phyloP scores from a whole-genome alignment of 2,329 filamentous ascomycete genomes.

The Fusarium irregulare region DNA sequence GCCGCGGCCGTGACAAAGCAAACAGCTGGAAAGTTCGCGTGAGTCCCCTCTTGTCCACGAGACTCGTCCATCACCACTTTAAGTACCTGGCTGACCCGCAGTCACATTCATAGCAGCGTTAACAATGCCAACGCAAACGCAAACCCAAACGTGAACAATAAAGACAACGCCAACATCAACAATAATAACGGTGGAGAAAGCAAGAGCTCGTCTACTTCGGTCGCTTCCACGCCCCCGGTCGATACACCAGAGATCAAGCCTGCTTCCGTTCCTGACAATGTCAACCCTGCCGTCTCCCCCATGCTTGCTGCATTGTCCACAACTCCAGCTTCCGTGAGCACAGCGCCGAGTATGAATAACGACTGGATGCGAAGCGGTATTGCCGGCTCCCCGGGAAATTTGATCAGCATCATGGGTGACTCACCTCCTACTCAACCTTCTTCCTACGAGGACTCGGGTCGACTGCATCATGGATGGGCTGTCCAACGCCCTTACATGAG shows the following conservation, averaged over 20 bases:
- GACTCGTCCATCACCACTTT: slow-evolving; percentile 41
- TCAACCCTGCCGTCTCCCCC: slow-evolving; percentile 58
- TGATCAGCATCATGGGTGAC: slow-evolving; percentile 63
- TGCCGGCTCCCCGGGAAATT: slow-evolving; percentile 64
- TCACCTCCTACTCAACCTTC: slow-evolving; percentile 65
- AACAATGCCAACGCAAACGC: slow-evolving; percentile 46
- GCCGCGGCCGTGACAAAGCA: slow-evolving; percentile 66
- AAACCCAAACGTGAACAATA: slow-evolving; percentile 46
- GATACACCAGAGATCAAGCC: slow-evolving; percentile 61
- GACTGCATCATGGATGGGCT: slow-evolving; percentile 58
- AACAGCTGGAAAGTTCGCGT: slow-evolving; percentile 64
- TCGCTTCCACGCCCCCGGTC: slow-evolving; percentile 57
- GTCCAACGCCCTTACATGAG: slow-evolving; percentile 59
- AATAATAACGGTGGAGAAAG: slow-evolving; percentile 49
- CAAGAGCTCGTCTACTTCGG: slow-evolving; percentile 54
- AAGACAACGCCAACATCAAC: slow-evolving; percentile 43
- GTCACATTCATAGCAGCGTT: slow-evolving; percentile 33
- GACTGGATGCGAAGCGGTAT: slow-evolving; percentile 60
- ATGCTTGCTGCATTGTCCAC: slow-evolving; percentile 61
- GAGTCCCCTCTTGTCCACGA: slow-evolving; percentile 50
- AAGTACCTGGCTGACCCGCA: slow-evolving; percentile 42
- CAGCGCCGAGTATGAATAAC: slow-evolving; percentile 59
- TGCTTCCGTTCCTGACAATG: slow-evolving; percentile 56
- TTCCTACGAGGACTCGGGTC: slow-evolving; percentile 61
- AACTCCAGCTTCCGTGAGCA: slow-evolving; percentile 62